Evolutionary conservation across 176 grass and related monocot species (phyloP), one percentile per base, ranked within the genome.

Genomic region (Rhynchospora pubera): DNA sequence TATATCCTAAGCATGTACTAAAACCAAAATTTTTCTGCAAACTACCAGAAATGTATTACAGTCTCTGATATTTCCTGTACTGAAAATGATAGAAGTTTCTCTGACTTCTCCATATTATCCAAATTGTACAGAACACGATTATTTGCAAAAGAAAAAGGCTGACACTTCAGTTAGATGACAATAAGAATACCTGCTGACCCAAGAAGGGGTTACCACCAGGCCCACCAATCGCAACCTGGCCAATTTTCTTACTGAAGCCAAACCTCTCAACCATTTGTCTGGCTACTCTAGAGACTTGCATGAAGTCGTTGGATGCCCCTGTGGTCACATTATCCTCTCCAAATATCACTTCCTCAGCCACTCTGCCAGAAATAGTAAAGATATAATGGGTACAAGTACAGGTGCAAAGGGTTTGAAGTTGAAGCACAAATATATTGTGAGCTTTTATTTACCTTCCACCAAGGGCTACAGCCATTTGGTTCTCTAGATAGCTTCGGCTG

Each of bases 291-390:
- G 92, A 99, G 39, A 99, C 96, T 72, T 99, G 96, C 92, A 93
- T 98, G 47, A 98, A 98, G 52, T 98, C 96, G 1, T 93, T 98
- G 32, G 96, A 98, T 65, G 96, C 96, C 69, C 92, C 96, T 21
- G 96, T 99, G 34, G 92, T 99, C 66, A 99, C 96, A 24, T 99
- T 99, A 66, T 99, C 89, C 64, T 74, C 42, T 46, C 96, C 96
- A 86, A 99, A 99, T 57, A 99, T 99, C 75, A 99, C 96, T 91
- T 99, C 96, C 78, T 99, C 96, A 53, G 96, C 96, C 82, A 99
- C 96, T 90, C 96, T 99, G 87, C 64, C 87, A 30, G 6, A 75
- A 76, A 55, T 1, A 5, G 7, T 30, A 76, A 55, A 12, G 11
- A 28, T 24, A 70, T 76, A 39, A 39, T 39, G 34, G 34, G 34